Percentiles rank a stretch among this genome's conserved stretches.
Conservation (phyloP, 371 early-diverging fungal species). For the Rhizopus arrhizus region DNA sequence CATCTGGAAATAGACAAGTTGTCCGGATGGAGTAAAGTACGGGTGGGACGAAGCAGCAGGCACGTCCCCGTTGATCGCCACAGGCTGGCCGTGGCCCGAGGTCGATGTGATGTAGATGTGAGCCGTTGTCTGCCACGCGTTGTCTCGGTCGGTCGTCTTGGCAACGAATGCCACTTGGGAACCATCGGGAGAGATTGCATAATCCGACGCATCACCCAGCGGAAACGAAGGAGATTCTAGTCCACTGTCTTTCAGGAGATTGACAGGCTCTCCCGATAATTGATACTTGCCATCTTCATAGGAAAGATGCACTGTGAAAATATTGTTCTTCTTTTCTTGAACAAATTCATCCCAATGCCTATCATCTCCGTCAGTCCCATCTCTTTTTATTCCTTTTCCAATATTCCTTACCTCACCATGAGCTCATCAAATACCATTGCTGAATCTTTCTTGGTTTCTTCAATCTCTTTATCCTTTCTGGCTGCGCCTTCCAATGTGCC, state of each 20-base stretch:
- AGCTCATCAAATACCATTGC: conserved; percentile 62
- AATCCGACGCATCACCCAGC: conserved; percentile 63
- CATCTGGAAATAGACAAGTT: conserved; percentile 82
- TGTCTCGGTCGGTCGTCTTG: conserved; percentile 62
- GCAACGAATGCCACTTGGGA: conserved; percentile 70
- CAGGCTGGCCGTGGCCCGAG: conserved; percentile 43
- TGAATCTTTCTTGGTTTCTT: conserved; percentile 51
- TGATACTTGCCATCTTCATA: conserved; percentile 29
- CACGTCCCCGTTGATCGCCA: conserved; percentile 57
- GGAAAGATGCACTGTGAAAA: conserved; percentile 55
- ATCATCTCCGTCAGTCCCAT: not conserved
- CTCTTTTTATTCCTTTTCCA: not conserved
- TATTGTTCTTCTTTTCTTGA: conserved; percentile 57
- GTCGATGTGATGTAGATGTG: conserved; percentile 69
- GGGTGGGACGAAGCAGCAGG: conserved; percentile 71
- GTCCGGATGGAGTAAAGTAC: conserved; percentile 64
- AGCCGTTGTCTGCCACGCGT: conserved; percentile 80
- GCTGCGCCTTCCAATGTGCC: conserved; percentile 49
- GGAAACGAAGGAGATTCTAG: conserved; percentile 63
- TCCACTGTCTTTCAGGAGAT: conserved; percentile 52
- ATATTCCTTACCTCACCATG: conserved; percentile 54
- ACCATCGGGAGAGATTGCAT: conserved; percentile 67
- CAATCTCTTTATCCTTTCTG: conserved; percentile 44
- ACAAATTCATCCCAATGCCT: conserved; percentile 73
- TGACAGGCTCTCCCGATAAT: conserved; percentile 42